Evolutionary conservation across 176 grass and related monocot species (phyloP).

Genomic region (Carex scoparia): DNA sequence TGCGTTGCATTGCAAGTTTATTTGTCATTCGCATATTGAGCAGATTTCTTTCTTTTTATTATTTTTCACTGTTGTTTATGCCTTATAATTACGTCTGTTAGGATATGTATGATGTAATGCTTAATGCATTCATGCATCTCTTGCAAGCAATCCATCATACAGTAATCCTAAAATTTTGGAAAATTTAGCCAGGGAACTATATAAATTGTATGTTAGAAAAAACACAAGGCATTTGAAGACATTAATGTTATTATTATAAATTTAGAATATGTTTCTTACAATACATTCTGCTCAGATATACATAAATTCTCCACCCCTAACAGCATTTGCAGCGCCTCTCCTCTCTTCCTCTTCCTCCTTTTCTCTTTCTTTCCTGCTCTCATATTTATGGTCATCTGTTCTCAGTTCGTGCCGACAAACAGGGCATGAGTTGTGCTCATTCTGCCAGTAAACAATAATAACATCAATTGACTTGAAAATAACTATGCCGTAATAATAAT

Average conservation of each 20-base stretch:
- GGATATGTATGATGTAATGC: not conserved
- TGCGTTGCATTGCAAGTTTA: not conserved
- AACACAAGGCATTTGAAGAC: not conserved
- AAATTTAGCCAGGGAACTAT: not conserved
- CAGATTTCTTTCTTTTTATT: not conserved
- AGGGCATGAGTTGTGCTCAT: slow-evolving; percentile 87
- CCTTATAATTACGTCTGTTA: not conserved
- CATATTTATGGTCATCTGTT: slow-evolving; percentile 85
- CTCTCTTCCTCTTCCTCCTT: slow-evolving; percentile 82
- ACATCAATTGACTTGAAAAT: not conserved
- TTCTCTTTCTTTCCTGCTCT: slow-evolving; percentile 85
- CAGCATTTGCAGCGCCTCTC: slow-evolving; percentile 84
- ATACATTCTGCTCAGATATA: slow-evolving; percentile 44
- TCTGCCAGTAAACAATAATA: slow-evolving; percentile 35
- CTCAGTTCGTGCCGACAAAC: slow-evolving; percentile 69
- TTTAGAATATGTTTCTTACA: not conserved
- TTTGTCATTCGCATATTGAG: not conserved
- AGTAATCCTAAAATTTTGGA: not conserved
- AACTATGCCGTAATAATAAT: not conserved
- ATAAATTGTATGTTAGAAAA: not conserved
- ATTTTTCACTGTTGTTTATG: not conserved
- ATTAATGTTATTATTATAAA: not conserved
- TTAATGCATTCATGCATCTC: not conserved
- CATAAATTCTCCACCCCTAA: slow-evolving; percentile 88
- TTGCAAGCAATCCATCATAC: not conserved